These are phyloP conservation scores for Knufia petricola DNA, from an alignment of 2,329 filamentous ascomycete species.

Conservation along the genomic window DNA sequence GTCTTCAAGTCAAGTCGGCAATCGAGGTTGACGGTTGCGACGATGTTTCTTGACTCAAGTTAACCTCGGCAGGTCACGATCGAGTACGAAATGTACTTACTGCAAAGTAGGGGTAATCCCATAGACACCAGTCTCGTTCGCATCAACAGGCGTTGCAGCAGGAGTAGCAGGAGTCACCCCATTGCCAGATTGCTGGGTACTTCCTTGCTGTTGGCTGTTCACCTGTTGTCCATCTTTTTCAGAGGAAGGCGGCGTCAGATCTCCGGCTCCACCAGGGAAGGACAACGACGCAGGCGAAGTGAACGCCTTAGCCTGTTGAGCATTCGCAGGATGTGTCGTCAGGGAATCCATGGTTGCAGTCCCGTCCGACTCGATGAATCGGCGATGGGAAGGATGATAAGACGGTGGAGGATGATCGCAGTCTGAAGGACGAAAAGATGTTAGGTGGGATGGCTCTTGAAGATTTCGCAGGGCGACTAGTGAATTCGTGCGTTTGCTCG, in stretches of 20 bases:
- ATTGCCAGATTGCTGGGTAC: slow-evolving; percentile 53
- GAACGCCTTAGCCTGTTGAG: slow-evolving; percentile 89
- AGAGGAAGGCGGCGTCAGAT: slow-evolving; percentile 69
- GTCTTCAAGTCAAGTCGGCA: slow-evolving; percentile 97
- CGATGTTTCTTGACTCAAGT: slow-evolving; percentile 73
- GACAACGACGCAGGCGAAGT: slow-evolving; percentile 86
- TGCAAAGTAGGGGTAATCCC: slow-evolving; percentile 89
- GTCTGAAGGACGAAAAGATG: not conserved
- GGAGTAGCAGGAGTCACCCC: slow-evolving; percentile 84
- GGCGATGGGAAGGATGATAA: not conserved
- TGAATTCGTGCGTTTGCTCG: slow-evolving; percentile 10
- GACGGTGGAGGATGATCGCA: slow-evolving; percentile 14
- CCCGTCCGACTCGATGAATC: slow-evolving; percentile 12
- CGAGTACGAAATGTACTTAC: slow-evolving; percentile 62
- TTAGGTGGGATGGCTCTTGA: slow-evolving; percentile 1
- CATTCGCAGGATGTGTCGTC: slow-evolving; percentile 83
- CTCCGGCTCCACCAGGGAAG: slow-evolving; percentile 74
- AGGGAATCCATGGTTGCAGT: slow-evolving; percentile 64
- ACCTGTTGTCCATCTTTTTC: slow-evolving; percentile 53
- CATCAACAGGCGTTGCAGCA: slow-evolving; percentile 72
- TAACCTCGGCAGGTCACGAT: slow-evolving; percentile 41
- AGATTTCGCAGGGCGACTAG: not conserved
- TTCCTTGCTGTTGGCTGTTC: slow-evolving; percentile 48
- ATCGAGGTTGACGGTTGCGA: slow-evolving; percentile 96
- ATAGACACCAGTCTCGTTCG: slow-evolving; percentile 63